A percentile compares a stretch with the other conserved stretches of the same genome.
These are phyloP conservation scores for Suillus americanus DNA, from an alignment of 768 basidiomycete species.

Conservation along the genomic window DNA sequence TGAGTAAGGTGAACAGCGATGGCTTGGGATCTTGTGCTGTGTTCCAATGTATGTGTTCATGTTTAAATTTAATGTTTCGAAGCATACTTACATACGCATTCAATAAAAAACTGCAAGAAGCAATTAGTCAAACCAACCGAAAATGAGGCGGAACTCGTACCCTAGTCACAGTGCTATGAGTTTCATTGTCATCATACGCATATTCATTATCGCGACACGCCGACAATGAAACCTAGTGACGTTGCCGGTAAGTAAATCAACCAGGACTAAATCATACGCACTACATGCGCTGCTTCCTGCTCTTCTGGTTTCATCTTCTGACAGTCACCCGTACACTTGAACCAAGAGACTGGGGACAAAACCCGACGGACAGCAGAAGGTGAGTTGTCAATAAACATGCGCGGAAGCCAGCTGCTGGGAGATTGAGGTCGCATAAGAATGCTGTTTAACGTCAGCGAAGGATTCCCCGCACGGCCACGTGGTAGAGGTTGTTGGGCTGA, in stretches of 20 bases:
- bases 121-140: constrained; percentile 6
- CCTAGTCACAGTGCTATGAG: constrained; percentile 20
- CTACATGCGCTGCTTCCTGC: constrained; percentile 20
- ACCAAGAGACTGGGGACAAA: constrained; percentile 18
- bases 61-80: not conserved
- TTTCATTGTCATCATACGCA: constrained; percentile 20
- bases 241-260: not conserved
- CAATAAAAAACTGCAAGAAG: constrained; percentile 25
- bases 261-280: constrained; percentile 12
- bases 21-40: constrained; percentile 21
- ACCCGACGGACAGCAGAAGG: constrained; percentile 14
- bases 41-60: not conserved
- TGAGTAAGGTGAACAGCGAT: constrained; percentile 22
- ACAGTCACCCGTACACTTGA: constrained; percentile 22
- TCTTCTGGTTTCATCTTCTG: constrained; percentile 3
- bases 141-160: constrained; percentile 8
- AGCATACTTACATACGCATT: constrained; percentile 23
- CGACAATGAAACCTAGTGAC: constrained; percentile 25
- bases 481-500: not conserved
- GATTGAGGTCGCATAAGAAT: constrained; percentile 3
- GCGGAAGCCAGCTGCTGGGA: constrained; percentile 2
- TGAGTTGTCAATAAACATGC: constrained; percentile 19
- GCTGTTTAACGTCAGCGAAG: not conserved
- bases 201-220: constrained; percentile 27
- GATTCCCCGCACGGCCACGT: not conserved